phyloP scores from a whole-genome alignment of 495 filamentous ascomycete genomes.

The Cercophora newfieldiana region DNA sequence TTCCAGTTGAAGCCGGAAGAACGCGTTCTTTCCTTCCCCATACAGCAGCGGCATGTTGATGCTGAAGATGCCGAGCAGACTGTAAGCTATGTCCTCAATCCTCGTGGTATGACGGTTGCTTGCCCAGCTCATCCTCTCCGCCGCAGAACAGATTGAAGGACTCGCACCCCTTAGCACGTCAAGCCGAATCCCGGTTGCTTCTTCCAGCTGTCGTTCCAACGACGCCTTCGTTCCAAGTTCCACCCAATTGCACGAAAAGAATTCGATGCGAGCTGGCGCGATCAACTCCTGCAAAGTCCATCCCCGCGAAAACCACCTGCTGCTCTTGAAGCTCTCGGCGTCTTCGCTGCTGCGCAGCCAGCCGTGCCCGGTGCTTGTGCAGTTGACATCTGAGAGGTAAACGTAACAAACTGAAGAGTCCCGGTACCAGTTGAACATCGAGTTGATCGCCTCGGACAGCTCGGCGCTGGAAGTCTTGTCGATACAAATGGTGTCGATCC shows the following conservation, averaged over 20 bases:
- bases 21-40: background rate
- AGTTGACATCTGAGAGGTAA: slow-evolving; percentile 21
- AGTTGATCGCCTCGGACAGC: slow-evolving; percentile 38
- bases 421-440: slow-evolving; percentile 42
- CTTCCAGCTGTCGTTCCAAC: background rate
- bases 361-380: too few relatives aligned
- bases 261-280: background rate
- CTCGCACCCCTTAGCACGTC: background rate
- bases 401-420: slow-evolving; percentile 35
- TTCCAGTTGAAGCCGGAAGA: background rate
- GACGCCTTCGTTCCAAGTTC: background rate
- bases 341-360: too few relatives aligned
- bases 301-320: background rate
- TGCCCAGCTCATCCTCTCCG: background rate
- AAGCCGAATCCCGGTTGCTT: background rate
- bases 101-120: background rate
- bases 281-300: slow-evolving; percentile 4
- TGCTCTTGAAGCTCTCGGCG: too few relatives aligned
- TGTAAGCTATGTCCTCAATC: slow-evolving; percentile 1
- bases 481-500: slow-evolving; percentile 37
- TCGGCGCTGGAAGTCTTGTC: slow-evolving; percentile 39
- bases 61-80: background rate
- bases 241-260: background rate
- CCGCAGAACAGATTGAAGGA: too few relatives aligned
- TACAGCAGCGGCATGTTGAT: background rate